A percentile compares a stretch with the other conserved stretches of the same genome.
Evolutionary conservation across 2,329 filamentous ascomycete species (phyloP).

Genomic region (Beauveria scarabaeidicola): DNA sequence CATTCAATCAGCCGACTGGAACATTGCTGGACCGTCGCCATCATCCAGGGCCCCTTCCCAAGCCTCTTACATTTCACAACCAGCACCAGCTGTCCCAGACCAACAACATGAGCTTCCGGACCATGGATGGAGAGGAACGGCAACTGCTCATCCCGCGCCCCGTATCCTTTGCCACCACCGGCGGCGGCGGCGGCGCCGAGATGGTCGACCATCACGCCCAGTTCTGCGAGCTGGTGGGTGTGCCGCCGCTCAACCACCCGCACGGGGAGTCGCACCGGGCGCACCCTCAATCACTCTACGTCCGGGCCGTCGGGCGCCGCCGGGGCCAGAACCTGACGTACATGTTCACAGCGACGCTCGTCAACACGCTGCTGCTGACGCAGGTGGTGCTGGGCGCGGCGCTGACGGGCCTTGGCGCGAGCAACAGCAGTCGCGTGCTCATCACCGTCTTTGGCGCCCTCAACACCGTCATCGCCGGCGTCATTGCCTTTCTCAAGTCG

Average conservation of each 20-base stretch:
- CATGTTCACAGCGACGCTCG: slow-evolving; percentile 15
- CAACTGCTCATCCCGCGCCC: slow-evolving; percentile 8
- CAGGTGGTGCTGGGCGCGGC: slow-evolving; percentile 17
- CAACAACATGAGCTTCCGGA: background rate
- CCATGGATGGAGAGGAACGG: slow-evolving; percentile 9
- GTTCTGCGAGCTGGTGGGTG: slow-evolving; percentile 16
- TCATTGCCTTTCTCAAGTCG: slow-evolving; percentile 17
- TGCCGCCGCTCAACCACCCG: slow-evolving; percentile 13
- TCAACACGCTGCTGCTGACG: slow-evolving; percentile 16
- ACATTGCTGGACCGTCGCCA: background rate
- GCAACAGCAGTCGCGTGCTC: slow-evolving; percentile 14
- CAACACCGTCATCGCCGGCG: slow-evolving; percentile 19
- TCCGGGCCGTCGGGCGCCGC: slow-evolving; percentile 13
- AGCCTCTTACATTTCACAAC: background rate
- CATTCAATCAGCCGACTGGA: background rate
- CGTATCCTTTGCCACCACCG: background rate
- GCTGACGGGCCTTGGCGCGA: slow-evolving; percentile 17
- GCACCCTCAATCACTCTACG: slow-evolving; percentile 16
- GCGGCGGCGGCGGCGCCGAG: background rate
- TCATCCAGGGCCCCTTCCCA: background rate
- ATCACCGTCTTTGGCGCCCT: slow-evolving; percentile 17
- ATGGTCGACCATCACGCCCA: slow-evolving; percentile 14
- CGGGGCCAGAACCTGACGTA: slow-evolving; percentile 13
- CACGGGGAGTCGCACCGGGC: slow-evolving; percentile 11
- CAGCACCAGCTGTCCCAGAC: background rate